phyloP scores from a whole-genome alignment of 148 eudicot genomes.

The Rhododendron simsii region DNA sequence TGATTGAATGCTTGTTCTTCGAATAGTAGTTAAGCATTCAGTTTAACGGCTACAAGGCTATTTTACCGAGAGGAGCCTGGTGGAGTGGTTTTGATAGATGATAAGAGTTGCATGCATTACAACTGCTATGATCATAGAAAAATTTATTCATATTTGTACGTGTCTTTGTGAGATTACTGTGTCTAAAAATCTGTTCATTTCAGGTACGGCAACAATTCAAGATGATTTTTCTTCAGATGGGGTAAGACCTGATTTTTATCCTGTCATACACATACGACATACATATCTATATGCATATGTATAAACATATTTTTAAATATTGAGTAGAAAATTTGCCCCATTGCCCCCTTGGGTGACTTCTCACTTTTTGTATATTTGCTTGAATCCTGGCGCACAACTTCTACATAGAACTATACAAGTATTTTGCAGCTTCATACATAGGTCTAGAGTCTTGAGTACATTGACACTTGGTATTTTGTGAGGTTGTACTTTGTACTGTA shows the following conservation, averaged over 20 bases:
- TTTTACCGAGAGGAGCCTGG: background rate
- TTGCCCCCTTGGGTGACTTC: background rate
- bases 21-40: background rate
- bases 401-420: no score
- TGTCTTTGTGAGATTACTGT: background rate
- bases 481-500: background rate
- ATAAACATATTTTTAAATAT: background rate
- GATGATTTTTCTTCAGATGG: conserved; percentile 86
- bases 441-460: background rate
- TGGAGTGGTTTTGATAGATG: background rate
- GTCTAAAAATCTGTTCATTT: conserved; percentile 16
- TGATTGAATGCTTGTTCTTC: background rate
- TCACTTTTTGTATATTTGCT: no score
- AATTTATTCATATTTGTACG: background rate
- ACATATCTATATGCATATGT: background rate
- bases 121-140: background rate
- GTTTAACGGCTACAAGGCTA: background rate
- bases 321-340: background rate
- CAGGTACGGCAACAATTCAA: conserved; percentile 78
- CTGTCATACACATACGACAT: background rate
- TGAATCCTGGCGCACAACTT: no score
- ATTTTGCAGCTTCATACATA: background rate
- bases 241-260: conserved; percentile 37
- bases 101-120: background rate
- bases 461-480: background rate